Conservation (phyloP, 306 rosid genomes). For the Cicer pinnatifidum region DNA sequence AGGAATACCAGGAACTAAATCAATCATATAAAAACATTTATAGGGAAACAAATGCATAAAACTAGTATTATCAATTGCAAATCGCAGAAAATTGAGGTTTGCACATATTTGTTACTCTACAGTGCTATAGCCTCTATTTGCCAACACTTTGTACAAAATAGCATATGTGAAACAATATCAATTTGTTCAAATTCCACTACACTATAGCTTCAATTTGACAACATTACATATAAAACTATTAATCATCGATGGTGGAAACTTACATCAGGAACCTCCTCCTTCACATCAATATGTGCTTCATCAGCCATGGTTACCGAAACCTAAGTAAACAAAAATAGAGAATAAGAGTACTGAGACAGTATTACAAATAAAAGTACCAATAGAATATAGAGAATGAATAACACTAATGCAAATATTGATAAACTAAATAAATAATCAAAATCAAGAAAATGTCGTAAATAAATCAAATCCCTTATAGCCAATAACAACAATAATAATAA, state of each 20-base stretch:
- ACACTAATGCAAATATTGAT: not conserved
- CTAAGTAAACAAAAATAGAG: not conserved
- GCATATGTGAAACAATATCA: no score
- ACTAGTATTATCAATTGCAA: not conserved
- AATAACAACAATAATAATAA: not conserved
- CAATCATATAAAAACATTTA: slow-evolving; percentile 1
- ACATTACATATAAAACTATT: no score
- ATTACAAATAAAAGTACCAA: not conserved
- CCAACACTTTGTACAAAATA: no score
- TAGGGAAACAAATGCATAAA: not conserved
- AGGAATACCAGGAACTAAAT: not conserved
- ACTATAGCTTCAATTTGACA: no score
- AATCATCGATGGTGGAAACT: slow-evolving; percentile 20
- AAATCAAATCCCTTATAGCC: not conserved
- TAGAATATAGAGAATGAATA: not conserved
- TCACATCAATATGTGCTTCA: slow-evolving; percentile 58
- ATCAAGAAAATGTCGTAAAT: not conserved
- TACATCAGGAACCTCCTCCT: slow-evolving; percentile 71
- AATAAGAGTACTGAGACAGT: not conserved
- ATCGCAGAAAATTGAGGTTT: no score
- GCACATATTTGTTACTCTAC: no score
- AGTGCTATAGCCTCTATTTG: no score
- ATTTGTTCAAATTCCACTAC: no score
- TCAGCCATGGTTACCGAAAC: slow-evolving; percentile 65
- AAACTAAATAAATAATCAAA: slow-evolving; percentile 3